Evolutionary conservation across 2,329 filamentous ascomycete genomes (phyloP).

Genomic region (Zalaria sp.): DNA sequence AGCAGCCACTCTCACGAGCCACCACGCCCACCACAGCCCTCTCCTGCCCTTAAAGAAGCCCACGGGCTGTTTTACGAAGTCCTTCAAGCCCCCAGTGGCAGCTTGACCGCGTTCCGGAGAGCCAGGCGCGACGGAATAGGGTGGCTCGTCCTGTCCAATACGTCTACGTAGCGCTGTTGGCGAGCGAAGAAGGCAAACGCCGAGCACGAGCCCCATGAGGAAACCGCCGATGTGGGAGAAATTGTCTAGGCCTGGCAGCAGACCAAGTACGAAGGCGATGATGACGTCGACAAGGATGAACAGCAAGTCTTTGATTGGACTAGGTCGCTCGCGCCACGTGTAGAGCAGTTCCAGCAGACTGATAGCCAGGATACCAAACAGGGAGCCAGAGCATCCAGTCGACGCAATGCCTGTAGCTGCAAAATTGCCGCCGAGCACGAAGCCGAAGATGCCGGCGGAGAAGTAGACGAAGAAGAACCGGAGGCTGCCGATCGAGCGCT

Average conservation of each 20-base stretch:
- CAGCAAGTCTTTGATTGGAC: slow-evolving; percentile 68
- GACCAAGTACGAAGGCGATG: slow-evolving; percentile 82
- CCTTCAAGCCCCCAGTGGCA: slow-evolving; percentile 16
- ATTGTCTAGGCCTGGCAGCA: slow-evolving; percentile 88
- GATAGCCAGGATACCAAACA: slow-evolving; percentile 87
- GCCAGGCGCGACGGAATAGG: slow-evolving; percentile 45
- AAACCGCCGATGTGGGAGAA: slow-evolving; percentile 97
- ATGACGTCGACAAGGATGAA: slow-evolving; percentile 76
- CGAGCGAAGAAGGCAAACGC: slow-evolving; percentile 77
- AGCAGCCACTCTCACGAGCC: slow-evolving; percentile 67
- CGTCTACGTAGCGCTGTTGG: slow-evolving; percentile 65
- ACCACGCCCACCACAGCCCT: slow-evolving; percentile 95
- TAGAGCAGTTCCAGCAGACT: slow-evolving; percentile 83
- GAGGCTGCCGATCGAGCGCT: slow-evolving; percentile 73
- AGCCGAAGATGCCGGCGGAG: slow-evolving; percentile 84
- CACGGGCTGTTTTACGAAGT: slow-evolving; percentile 35
- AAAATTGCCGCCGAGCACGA: slow-evolving; percentile 88
- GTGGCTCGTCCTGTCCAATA: slow-evolving; percentile 53
- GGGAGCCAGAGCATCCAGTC: slow-evolving; percentile 70
- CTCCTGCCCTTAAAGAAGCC: slow-evolving; percentile 88
- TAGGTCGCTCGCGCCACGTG: slow-evolving; percentile 69
- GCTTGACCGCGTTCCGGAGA: background rate
- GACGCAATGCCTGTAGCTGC: slow-evolving; percentile 69
- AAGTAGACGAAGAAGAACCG: slow-evolving; percentile 86
- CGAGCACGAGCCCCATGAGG: slow-evolving; percentile 76